A percentile compares a stretch with the other conserved stretches of the same genome.
Evolutionary conservation across 2,329 filamentous ascomycete genomes (phyloP).

Genomic region (Didymella exigua): DNA sequence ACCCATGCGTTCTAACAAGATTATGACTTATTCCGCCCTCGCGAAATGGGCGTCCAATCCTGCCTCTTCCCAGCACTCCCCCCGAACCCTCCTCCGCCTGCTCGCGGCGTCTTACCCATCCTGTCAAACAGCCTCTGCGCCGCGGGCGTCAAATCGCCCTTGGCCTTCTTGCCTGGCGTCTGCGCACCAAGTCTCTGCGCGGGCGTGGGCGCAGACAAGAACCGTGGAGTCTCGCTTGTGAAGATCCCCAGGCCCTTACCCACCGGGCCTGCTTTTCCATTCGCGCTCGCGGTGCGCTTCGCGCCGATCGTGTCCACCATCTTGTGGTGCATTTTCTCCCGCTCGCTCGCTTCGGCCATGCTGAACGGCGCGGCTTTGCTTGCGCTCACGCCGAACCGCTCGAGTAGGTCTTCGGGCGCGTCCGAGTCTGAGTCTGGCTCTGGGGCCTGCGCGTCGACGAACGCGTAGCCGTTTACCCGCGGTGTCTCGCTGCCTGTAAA

Average conservation of each 20-base stretch:
- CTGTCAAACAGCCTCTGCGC: conserved; percentile 60
- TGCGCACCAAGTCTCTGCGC: conserved; percentile 66
- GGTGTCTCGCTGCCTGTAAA: conserved; percentile 78
- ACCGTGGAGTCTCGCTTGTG: conserved; percentile 60
- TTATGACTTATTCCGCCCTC: conserved; percentile 26
- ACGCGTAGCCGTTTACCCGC: conserved; percentile 89
- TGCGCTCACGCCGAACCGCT: conserved; percentile 51
- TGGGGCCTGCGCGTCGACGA: conserved; percentile 91
- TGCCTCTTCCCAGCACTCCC: conserved; percentile 13
- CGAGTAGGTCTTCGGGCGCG: conserved; percentile 48
- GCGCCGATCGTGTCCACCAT: conserved; percentile 59
- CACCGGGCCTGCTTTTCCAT: conserved; percentile 4
- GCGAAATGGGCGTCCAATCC: conserved; percentile 41
- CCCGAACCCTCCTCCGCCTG: conserved; percentile 29
- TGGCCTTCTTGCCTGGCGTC: conserved; percentile 53
- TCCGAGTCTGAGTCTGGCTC: conserved; percentile 58
- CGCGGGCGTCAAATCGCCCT: conserved; percentile 71
- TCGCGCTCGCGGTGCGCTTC: conserved; percentile 15
- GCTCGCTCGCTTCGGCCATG: conserved; percentile 72
- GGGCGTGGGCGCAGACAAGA: conserved; percentile 75
- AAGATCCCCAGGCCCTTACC: conserved; percentile 37
- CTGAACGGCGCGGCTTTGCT: conserved; percentile 63
- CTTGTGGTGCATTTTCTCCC: conserved; percentile 78
- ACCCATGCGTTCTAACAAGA: not conserved
- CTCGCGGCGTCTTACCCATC: conserved; percentile 38